Evolutionary conservation across 148 eudicot species (phyloP).

Genomic region (Nepenthes mirabilis): DNA sequence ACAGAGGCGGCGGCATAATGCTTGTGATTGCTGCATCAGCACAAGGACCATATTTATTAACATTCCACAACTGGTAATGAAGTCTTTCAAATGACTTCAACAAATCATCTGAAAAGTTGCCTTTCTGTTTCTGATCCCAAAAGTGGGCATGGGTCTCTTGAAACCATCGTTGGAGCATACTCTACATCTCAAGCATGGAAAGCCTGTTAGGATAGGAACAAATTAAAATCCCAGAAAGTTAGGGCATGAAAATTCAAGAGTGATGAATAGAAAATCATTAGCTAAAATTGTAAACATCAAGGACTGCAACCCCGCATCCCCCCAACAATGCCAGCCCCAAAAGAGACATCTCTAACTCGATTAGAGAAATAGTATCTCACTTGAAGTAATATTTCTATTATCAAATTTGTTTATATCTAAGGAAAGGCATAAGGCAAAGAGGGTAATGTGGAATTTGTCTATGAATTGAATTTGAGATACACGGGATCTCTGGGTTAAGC

Average conservation of each 20-base stretch:
- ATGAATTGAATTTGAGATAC: too few species aligned
- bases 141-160: constrained; percentile 37
- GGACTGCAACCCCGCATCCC: too few species aligned
- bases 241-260: neutral
- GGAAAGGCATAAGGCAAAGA: too few species aligned
- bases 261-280: neutral
- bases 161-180: constrained; percentile 65
- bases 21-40: constrained; percentile 96
- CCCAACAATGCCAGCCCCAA: too few species aligned
- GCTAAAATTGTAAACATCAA: neutral
- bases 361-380: too few species aligned
- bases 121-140: constrained; percentile 38
- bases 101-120: constrained; percentile 24
- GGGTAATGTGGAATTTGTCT: too few species aligned
- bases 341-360: too few species aligned
- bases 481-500: too few species aligned
- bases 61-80: constrained; percentile 91
- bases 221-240: neutral
- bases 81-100: constrained; percentile 38
- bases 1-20: constrained; percentile 84
- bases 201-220: constrained; percentile 12
- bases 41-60: constrained; percentile 75
- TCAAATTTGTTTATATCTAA: too few species aligned
- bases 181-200: constrained; percentile 39
- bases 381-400: too few species aligned